Base-by-base conservation (phyloP, 306 rosid genomes). In the Vigna angularis region DNA sequence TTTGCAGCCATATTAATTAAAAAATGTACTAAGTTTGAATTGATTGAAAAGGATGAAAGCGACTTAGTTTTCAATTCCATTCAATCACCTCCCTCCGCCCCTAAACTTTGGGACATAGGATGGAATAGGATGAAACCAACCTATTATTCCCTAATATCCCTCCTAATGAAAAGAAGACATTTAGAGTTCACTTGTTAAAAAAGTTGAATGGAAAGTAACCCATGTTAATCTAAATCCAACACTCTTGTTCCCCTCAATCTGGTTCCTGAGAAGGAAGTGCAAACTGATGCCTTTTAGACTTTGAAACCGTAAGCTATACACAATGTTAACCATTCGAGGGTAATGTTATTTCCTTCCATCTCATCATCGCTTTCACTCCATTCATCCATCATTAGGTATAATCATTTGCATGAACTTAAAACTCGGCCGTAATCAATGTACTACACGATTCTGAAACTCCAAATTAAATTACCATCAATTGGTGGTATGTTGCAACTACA, bases 401-500 rank as follows among this genome's bases (percentile, higher is more conserved):
- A 5, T 71, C 44, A 55, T 26, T 4, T 51, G 14, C 47, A 42
- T 30, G 67, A 67, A 40, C 64, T 53, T 71, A 73, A 45, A 78
- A 15, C 47, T 56, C 20, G 5, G 16, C 3, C 7, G 7, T 62
- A 32, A 18, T 45, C 53, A 26, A 52, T 11, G 12, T 64, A 55
- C 49, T 15, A 51, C 4, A 9, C 9, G 58, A 74, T 56, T 28
- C 58, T 13, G 51, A 67, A 73, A 30, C 30, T 48, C 66, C 64
- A 66, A 36, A 66, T 34, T 45, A 61, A 36, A 66, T 34, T 45
- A 61, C 14, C 24, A 74, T 18, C 62, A 74, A 61, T 49, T 24
- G 10, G 30, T 38, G 32, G 22, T 67, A 53, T 8, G 26, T 50
- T 42, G 81, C 45, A 84, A 24, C 67, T 49, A 63, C 40, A 69